Conservation (phyloP, 129 eudicot genomes). For the Scalesia atractyloides region DNA sequence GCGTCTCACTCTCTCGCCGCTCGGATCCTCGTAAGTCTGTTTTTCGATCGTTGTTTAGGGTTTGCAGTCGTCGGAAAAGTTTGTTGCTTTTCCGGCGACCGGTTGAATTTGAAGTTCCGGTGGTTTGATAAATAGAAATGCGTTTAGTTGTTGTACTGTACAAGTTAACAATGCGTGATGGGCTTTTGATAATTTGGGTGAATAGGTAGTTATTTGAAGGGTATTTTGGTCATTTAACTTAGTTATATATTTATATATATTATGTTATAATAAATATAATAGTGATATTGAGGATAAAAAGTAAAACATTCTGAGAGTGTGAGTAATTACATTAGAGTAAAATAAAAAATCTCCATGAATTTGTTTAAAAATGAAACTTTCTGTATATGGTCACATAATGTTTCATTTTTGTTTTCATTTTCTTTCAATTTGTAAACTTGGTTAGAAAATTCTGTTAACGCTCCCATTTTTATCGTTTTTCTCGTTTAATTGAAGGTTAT, state of each 20-base stretch:
- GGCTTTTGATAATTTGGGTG: not conserved
- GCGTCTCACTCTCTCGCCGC: conserved; percentile 75
- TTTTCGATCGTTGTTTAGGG: not conserved
- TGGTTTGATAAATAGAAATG: not conserved
- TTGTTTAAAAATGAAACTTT: too few relatives aligned
- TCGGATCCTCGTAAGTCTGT: conserved; percentile 52
- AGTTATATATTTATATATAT: not conserved
- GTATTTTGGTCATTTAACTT: conserved; percentile 23
- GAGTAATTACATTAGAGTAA: too few relatives aligned
- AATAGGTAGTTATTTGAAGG: conserved; percentile 15
- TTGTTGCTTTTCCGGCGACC: not conserved
- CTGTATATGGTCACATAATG: too few relatives aligned
- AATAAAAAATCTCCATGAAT: too few relatives aligned
- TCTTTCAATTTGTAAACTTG: too few relatives aligned
- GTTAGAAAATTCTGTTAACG: too few relatives aligned
- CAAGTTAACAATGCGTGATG: conserved; percentile 22
- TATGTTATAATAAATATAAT: too few relatives aligned
- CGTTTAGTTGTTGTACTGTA: conserved; percentile 28
- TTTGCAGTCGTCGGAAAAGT: not conserved
- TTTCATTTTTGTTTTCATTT: too few relatives aligned
- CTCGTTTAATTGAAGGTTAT: too few relatives aligned
- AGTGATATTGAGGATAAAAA: too few relatives aligned
- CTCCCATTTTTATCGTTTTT: too few relatives aligned
- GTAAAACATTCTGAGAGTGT: too few relatives aligned
- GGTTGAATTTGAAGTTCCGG: not conserved